Percentiles rank a stretch among this genome's conserved stretches.
phyloP scores from a whole-genome alignment of 2,329 filamentous ascomycete genomes.

The Monilinia laxa region DNA sequence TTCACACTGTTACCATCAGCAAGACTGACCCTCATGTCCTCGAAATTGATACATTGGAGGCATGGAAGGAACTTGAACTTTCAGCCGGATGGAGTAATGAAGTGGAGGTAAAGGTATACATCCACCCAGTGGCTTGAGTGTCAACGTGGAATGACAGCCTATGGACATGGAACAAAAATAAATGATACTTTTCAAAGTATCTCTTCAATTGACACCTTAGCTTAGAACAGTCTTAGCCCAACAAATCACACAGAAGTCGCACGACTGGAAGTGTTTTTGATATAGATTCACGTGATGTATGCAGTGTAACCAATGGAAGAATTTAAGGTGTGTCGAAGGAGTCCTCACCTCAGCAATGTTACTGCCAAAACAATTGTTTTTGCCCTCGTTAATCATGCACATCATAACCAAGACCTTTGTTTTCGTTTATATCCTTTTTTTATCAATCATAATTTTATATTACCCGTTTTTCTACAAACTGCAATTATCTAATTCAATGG shows the following conservation, averaged over 20 bases:
- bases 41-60: constrained; percentile 71
- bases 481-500: background rate
- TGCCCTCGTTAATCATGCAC: background rate
- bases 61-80: constrained; percentile 74
- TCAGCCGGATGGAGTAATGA: constrained; percentile 78
- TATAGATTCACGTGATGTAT: background rate
- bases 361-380: background rate
- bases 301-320: constrained; percentile 2
- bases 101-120: constrained; percentile 55
- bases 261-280: background rate
- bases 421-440: background rate
- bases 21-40: constrained; percentile 58
- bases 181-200: background rate
- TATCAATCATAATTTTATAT: background rate
- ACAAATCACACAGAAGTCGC: too few relatives aligned
- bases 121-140: constrained; percentile 26
- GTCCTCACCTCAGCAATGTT: background rate
- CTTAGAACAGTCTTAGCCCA: background rate
- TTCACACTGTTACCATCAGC: constrained; percentile 61
- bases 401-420: background rate
- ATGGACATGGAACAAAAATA: background rate
- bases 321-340: background rate
- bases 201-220: background rate
- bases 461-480: background rate
- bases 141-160: background rate